A percentile compares a stretch with the other conserved stretches of the same genome.
Evolutionary conservation across 768 basidiomycete genomes (phyloP).

Genomic region (Lanmaoa pseudosensibilis): DNA sequence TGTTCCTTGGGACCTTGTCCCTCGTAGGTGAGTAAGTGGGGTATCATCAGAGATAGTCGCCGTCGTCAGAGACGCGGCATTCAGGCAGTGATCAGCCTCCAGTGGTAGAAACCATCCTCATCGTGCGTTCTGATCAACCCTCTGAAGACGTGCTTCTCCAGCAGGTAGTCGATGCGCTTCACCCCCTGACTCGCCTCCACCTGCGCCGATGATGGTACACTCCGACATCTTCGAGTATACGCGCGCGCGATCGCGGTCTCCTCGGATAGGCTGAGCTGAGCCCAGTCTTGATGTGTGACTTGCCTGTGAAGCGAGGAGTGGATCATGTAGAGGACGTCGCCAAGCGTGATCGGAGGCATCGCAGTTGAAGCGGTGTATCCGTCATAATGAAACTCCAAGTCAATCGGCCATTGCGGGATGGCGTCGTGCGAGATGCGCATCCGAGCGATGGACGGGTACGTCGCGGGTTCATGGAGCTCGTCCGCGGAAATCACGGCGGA

Average conservation of each 20-base stretch:
- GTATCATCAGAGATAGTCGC: neutral
- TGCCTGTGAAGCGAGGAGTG: slow-evolving; percentile 47
- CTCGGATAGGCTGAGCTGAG: slow-evolving; percentile 23
- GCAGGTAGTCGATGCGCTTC: slow-evolving; percentile 40
- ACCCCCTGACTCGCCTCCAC: slow-evolving; percentile 40
- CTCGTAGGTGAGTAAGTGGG: slow-evolving; percentile 1
- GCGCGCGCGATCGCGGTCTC: slow-evolving; percentile 36
- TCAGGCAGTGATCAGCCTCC: slow-evolving; percentile 28
- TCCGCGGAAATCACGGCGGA: slow-evolving; percentile 39
- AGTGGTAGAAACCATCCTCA: slow-evolving; percentile 31
- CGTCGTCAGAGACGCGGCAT: neutral
- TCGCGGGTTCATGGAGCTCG: slow-evolving; percentile 53
- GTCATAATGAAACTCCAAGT: slow-evolving; percentile 42
- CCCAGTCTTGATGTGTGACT: slow-evolving; percentile 40
- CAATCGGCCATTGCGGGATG: slow-evolving; percentile 62
- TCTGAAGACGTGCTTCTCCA: slow-evolving; percentile 36
- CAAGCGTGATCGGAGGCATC: slow-evolving; percentile 49
- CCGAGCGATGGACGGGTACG: slow-evolving; percentile 51
- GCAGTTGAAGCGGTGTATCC: slow-evolving; percentile 23
- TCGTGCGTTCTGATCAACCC: slow-evolving; percentile 36
- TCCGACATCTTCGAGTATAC: slow-evolving; percentile 37
- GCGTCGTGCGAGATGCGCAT: slow-evolving; percentile 59
- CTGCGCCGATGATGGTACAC: slow-evolving; percentile 30
- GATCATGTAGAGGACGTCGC: slow-evolving; percentile 57
- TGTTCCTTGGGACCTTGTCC: neutral